Base-by-base conservation (phyloP, 257 asterid species). In the Fraxinus americana region DNA sequence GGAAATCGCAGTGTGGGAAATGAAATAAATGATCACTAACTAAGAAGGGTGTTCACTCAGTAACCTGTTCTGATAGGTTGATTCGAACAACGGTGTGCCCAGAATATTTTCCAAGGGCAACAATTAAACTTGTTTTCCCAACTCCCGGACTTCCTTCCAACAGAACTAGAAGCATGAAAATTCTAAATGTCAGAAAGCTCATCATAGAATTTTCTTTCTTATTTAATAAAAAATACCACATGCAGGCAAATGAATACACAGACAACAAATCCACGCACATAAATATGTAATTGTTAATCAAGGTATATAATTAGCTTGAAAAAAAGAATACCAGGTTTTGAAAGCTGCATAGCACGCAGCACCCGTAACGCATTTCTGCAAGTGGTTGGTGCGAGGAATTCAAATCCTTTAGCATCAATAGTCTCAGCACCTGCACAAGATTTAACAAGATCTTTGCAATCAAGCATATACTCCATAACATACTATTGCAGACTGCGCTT, bases 111-210 rank as follows among this genome's bases (percentile, higher is more conserved):
- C 97, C 99, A 71, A 95, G 87, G 78, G 97, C 97, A 76, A 84
- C 95, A 82, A 95, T 79, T 82, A 95, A 85, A 85, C 99, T 93
- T 59, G 99, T 95, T 85, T 95, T 95, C 67, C 99, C 99, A 82
- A 95, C 99, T 69, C 99, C 99, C 5, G 99, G 99, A 81, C 99
- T 95, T 71, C 99, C 99, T 89, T 95, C 99, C 89, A 95, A 78
- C 87, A 95, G 83, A 80, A 93, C 99, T 93, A 75, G 63, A 57
- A 82, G 77, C 78, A 82, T 54, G 73, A 76, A 83, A 11, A 27
- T 23, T 63, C 29, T 21, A 21, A 27, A 63, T 27, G 36, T 63
- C 36, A 63, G 69, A 63, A 59, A 63, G 69, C 69, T 63, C 69
- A 13, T 63, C 35, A 4, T 4, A 63, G 32, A 63, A 4, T 63